Evolutionary conservation across 1,284 basidiomycete species (phyloP).

Genomic region (Clitocybe nebularis): DNA sequence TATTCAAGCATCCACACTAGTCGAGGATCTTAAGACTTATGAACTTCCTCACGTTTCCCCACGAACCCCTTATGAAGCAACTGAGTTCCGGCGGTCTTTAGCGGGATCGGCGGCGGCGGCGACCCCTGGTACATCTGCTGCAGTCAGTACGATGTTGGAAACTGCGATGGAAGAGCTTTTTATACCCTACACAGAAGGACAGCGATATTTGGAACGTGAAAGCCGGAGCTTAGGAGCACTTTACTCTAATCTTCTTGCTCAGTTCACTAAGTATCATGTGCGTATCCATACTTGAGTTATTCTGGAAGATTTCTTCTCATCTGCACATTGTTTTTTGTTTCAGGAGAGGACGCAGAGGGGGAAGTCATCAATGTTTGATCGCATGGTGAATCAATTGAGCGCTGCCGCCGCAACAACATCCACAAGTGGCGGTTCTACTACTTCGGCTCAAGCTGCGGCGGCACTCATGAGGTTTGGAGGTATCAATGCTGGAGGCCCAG

Average conservation of each 20-base stretch:
- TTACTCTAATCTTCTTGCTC: conserved; percentile 71
- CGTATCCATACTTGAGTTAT: conserved; percentile 23
- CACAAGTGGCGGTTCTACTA: conserved; percentile 54
- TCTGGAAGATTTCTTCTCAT: background rate
- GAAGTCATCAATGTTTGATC: conserved; percentile 86
- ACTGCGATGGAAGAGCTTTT: conserved; percentile 96
- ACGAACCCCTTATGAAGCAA: conserved; percentile 55
- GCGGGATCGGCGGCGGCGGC: conserved; percentile 40
- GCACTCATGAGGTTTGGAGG: conserved; percentile 82
- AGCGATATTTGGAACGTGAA: conserved; percentile 91
- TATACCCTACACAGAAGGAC: conserved; percentile 89
- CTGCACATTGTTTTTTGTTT: conserved; percentile 2
- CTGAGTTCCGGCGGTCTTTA: conserved; percentile 56
- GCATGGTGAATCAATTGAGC: conserved; percentile 89
- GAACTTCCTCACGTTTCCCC: conserved; percentile 73
- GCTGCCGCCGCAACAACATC: conserved; percentile 67
- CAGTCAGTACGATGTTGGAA: conserved; percentile 85
- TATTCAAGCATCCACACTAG: conserved; percentile 70
- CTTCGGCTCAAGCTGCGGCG: conserved; percentile 77
- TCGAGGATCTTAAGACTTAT: conserved; percentile 91
- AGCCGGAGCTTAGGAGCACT: conserved; percentile 83
- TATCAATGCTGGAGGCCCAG: conserved; percentile 51
- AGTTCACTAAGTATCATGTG: conserved; percentile 90
- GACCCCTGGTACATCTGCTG: conserved; percentile 41
- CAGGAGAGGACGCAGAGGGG: conserved; percentile 76